phyloP scores from a whole-genome alignment of 495 filamentous ascomycete species.

The Letharia columbiana region DNA sequence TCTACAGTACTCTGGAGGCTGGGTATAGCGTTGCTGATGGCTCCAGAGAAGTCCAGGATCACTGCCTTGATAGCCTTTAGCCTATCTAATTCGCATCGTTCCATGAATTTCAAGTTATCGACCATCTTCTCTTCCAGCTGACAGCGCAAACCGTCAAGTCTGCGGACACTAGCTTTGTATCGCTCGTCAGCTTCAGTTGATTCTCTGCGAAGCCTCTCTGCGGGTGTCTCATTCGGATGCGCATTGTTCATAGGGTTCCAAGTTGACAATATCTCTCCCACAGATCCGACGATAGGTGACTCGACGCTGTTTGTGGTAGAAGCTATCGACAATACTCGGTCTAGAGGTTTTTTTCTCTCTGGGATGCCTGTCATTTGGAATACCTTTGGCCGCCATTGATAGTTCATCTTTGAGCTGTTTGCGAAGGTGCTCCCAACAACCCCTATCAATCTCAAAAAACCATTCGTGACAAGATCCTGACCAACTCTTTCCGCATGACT shows the following conservation, averaged over 20 bases:
- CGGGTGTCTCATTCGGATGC: slow-evolving; percentile 82
- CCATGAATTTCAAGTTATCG: slow-evolving; percentile 87
- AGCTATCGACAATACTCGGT: slow-evolving; percentile 60
- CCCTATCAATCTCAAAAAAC: slow-evolving; percentile 83
- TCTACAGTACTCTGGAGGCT: slow-evolving; percentile 91
- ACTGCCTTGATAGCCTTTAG: slow-evolving; percentile 98
- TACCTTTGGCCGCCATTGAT: slow-evolving; percentile 90
- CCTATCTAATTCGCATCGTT: slow-evolving; percentile 92
- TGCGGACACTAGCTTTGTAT: slow-evolving; percentile 78
- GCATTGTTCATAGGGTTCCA: slow-evolving; percentile 91
- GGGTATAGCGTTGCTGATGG: slow-evolving; percentile 96
- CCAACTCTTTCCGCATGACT: slow-evolving; percentile 88
- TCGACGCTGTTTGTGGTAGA: slow-evolving; percentile 49
- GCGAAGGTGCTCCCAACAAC: slow-evolving; percentile 93
- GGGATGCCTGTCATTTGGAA: slow-evolving; percentile 82
- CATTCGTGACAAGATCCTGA: slow-evolving; percentile 79
- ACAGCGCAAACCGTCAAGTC: slow-evolving; percentile 83
- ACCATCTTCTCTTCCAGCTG: slow-evolving; percentile 91
- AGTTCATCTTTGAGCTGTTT: slow-evolving; percentile 93
- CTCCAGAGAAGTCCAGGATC: slow-evolving; percentile 93
- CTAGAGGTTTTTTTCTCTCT: slow-evolving; percentile 68
- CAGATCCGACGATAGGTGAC: slow-evolving; percentile 64
- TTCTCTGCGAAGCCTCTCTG: slow-evolving; percentile 79
- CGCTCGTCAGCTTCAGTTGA: slow-evolving; percentile 84
- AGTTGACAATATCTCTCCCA: slow-evolving; percentile 77